A percentile compares a stretch with the other conserved stretches of the same genome.
Conservation (phyloP, 2,329 filamentous ascomycete genomes). For the Trichoderma koningii region DNA sequence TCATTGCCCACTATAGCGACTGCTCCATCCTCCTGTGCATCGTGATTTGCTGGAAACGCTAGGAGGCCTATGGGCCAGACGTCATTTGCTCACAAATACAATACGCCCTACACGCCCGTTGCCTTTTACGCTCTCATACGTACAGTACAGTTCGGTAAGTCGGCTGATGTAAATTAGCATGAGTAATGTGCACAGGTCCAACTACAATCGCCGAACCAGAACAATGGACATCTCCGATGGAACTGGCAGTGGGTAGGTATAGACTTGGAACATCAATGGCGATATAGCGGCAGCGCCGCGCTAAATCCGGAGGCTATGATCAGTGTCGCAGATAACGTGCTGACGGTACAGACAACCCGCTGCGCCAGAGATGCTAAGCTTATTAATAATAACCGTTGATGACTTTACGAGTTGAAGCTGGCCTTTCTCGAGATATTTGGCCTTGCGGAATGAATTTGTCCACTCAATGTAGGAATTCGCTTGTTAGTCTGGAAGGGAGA, state of each 20-base stretch:
- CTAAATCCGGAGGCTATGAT: background rate
- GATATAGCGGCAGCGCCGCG: background rate
- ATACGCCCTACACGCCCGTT: background rate
- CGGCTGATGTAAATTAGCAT: background rate
- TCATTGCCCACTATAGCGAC: background rate
- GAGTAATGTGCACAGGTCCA: background rate
- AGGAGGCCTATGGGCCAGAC: background rate
- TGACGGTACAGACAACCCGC: background rate
- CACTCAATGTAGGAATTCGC: too few relatives aligned
- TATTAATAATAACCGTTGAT: background rate
- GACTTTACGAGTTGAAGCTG: background rate
- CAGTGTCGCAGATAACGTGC: slow-evolving; percentile 9
- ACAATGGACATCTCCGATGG: slow-evolving; percentile 1
- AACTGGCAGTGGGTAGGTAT: background rate
- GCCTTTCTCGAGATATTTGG: too few relatives aligned
- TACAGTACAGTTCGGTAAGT: background rate
- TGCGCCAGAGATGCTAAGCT: background rate
- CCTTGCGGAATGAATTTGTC: too few relatives aligned
- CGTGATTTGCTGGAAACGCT: background rate
- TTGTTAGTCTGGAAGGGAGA: too few relatives aligned
- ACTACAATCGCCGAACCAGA: background rate
- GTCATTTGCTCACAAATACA: background rate
- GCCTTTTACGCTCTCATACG: too few relatives aligned
- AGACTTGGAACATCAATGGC: background rate
- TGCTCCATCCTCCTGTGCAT: background rate